phyloP scores from a whole-genome alignment of 129 eudicot species.

The Centaurea solstitialis region DNA sequence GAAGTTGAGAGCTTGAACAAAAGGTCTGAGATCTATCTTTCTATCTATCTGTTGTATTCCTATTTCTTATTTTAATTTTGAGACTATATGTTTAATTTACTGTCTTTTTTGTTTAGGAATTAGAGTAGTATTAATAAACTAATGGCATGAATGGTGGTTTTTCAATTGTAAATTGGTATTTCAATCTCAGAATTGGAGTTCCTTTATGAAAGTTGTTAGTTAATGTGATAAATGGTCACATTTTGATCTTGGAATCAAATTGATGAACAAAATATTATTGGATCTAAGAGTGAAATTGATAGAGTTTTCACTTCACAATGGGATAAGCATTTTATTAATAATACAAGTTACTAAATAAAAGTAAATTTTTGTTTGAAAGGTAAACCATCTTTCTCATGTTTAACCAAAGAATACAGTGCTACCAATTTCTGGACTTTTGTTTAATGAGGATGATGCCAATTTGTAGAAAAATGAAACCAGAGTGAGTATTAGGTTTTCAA shows the following conservation, averaged over 20 bases:
- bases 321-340: neutral
- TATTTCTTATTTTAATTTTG: neutral
- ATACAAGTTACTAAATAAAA: neutral
- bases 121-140: neutral
- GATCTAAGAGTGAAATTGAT: neutral
- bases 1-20: slow-evolving; percentile 86
- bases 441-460: neutral
- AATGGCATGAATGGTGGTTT: neutral
- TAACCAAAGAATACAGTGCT: neutral
- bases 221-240: neutral
- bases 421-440: neutral
- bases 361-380: neutral
- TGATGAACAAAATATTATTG: neutral
- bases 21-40: slow-evolving; percentile 55
- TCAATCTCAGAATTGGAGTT: neutral
- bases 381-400: neutral
- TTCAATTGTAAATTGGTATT: neutral
- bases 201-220: neutral
- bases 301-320: neutral
- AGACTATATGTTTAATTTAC: neutral
- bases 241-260: slow-evolving; percentile 12
- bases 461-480: neutral
- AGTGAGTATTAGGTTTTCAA: neutral
- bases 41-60: no score
- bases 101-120: neutral